phyloP scores from a whole-genome alignment of 257 asterid genomes.

The Nicotiana obtusifolia region DNA sequence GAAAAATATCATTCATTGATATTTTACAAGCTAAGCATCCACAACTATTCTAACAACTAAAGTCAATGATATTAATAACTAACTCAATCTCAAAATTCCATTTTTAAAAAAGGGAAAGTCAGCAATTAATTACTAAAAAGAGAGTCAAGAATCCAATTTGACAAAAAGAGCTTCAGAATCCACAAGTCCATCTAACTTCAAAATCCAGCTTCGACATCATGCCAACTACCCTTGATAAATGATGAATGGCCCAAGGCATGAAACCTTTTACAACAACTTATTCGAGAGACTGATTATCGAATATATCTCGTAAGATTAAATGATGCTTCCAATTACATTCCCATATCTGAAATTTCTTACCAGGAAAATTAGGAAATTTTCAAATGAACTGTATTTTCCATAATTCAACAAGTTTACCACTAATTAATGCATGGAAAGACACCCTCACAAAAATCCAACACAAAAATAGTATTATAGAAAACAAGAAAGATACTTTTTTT shows the following conservation, averaged over 20 bases:
- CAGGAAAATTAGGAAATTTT: background rate
- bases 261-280: background rate
- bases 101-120: background rate
- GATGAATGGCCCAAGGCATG: background rate
- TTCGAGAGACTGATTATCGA: background rate
- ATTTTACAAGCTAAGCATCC: background rate
- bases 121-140: background rate
- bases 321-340: background rate
- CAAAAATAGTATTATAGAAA: background rate
- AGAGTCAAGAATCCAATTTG: constrained; percentile 1
- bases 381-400: background rate
- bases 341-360: background rate
- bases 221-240: background rate
- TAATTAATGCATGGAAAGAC: background rate
- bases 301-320: background rate
- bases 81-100: background rate
- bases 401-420: background rate
- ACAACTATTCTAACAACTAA: background rate
- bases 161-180: background rate
- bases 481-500: background rate
- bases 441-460: background rate
- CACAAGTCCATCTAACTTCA: background rate
- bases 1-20: background rate
- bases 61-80: background rate
- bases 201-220: background rate